phyloP scores from a whole-genome alignment of 148 eudicot species.

The Pharnaceum exiguum region DNA sequence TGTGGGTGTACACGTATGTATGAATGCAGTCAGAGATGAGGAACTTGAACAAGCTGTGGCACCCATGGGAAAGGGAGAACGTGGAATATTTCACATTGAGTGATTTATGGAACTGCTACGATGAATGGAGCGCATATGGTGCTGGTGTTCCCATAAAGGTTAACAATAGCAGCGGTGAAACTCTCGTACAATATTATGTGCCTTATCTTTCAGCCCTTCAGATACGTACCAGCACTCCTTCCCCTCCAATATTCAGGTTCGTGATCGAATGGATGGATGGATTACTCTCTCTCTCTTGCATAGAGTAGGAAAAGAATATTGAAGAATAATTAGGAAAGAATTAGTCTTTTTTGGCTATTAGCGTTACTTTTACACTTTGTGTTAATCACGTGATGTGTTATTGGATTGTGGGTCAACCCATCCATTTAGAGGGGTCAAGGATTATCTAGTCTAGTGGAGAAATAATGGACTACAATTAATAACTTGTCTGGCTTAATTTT shows the following conservation, averaged over 20 bases:
- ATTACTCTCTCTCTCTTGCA: too few relatives aligned
- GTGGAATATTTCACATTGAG: conserved; percentile 63
- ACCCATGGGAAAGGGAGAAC: conserved; percentile 86
- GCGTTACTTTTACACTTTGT: too few relatives aligned
- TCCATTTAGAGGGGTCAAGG: too few relatives aligned
- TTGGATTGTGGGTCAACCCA: too few relatives aligned
- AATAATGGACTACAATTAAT: too few relatives aligned
- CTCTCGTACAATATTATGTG: conserved; percentile 81
- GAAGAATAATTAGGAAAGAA: too few relatives aligned
- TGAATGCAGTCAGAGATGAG: conserved; percentile 58
- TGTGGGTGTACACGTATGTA: background rate
- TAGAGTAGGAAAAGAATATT: too few relatives aligned
- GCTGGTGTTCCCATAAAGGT: conserved; percentile 77
- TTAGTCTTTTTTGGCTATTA: too few relatives aligned
- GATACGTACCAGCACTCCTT: conserved; percentile 71
- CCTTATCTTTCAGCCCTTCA: conserved; percentile 94
- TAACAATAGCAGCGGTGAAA: conserved; percentile 39
- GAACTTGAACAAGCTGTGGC: conserved; percentile 78
- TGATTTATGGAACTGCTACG: conserved; percentile 84
- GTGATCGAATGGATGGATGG: background rate
- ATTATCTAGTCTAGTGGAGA: too few relatives aligned
- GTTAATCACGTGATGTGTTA: too few relatives aligned
- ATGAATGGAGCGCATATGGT: conserved; percentile 97
- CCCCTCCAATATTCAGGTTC: conserved; percentile 61
- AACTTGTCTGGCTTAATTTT: too few relatives aligned